phyloP scores from a whole-genome alignment of 2,329 filamentous ascomycete species.

The Reticulascus tulasneorum region DNA sequence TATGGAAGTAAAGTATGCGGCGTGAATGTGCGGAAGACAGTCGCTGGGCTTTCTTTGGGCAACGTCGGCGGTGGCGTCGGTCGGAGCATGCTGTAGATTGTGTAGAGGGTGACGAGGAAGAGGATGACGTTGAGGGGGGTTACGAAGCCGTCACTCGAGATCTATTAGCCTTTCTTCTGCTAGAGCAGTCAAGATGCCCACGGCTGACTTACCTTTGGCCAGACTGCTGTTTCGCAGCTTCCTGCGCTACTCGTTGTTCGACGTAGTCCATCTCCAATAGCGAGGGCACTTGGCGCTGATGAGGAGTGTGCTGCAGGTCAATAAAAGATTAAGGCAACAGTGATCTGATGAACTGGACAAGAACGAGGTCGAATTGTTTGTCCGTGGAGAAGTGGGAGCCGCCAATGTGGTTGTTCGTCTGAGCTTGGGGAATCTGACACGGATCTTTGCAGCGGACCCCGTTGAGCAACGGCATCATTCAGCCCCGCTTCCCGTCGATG shows the following conservation, averaged over 20 bases:
- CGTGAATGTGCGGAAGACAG: conserved; percentile 67
- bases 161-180: conserved; percentile 4
- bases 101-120: conserved; percentile 51
- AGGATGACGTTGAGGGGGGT: conserved; percentile 64
- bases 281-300: background rate
- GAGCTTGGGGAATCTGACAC: background rate
- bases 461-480: no score
- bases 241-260: conserved; percentile 50
- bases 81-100: conserved; percentile 52
- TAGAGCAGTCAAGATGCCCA: background rate
- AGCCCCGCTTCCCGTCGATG: no score
- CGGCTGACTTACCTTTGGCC: conserved; percentile 23
- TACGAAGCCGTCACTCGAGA: conserved; percentile 38
- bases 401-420: background rate
- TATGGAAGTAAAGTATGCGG: conserved; percentile 78
- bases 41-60: conserved; percentile 50
- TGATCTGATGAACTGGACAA: no score
- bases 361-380: no score
- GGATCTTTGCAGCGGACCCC: no score
- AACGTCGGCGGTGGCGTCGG: conserved; percentile 43
- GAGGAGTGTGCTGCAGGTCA: no score
- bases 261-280: conserved; percentile 51
- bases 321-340: no score
- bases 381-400: no score
- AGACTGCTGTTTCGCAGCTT: conserved; percentile 41